These are phyloP conservation scores for Podospora conica DNA, from an alignment of 495 filamentous ascomycete genomes.

Conservation along the genomic window DNA sequence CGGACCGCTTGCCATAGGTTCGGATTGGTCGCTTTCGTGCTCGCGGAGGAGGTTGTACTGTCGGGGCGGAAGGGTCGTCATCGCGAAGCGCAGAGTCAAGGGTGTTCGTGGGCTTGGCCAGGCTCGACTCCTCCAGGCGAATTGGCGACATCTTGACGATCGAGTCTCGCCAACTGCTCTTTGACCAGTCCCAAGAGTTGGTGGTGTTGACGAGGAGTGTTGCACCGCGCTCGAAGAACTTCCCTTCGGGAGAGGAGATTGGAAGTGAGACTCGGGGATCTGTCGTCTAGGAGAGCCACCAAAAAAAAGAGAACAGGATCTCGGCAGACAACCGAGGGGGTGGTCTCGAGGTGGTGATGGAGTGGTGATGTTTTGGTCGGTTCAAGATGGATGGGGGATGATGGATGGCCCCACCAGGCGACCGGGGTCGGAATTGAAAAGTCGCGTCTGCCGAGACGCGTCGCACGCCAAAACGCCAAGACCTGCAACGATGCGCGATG, in stretches of 20 bases:
- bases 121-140: neutral
- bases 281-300: neutral
- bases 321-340: neutral
- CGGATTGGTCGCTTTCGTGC: constrained; percentile 33
- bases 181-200: neutral
- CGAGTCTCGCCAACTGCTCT: neutral
- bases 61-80: neutral
- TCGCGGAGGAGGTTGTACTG: neutral
- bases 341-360: neutral
- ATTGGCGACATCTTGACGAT: neutral
- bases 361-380: neutral
- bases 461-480: neutral
- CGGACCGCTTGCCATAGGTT: constrained; percentile 39
- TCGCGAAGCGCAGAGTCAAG: neutral
- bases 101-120: neutral
- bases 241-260: too few species aligned
- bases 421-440: constrained; percentile 4
- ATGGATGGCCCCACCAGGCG: constrained; percentile 1
- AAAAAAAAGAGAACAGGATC: neutral
- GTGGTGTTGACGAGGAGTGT: neutral
- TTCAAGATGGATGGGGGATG: too few species aligned
- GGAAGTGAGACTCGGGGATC: neutral
- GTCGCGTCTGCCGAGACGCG: constrained; percentile 10
- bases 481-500: constrained; percentile 11
- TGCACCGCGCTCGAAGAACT: neutral